Evolutionary conservation across 2,329 filamentous ascomycete genomes (phyloP).

Genomic region (Aspergillus novofumigatus): DNA sequence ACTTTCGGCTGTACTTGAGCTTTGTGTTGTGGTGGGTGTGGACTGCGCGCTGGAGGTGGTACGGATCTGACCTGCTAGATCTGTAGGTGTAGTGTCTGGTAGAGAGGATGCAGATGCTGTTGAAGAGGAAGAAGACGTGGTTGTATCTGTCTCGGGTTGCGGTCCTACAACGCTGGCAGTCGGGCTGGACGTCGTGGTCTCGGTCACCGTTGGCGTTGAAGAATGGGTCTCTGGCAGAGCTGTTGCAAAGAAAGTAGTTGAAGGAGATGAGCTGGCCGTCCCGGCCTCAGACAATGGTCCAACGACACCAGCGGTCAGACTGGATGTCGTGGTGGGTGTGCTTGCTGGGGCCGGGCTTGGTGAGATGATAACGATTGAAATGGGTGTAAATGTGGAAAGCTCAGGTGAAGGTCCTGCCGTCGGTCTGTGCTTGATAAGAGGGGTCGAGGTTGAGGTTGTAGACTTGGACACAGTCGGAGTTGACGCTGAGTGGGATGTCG

Average conservation of each 20-base stretch:
- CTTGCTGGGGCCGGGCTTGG: neutral
- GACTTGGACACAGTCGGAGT: neutral
- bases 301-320: neutral
- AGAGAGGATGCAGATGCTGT: neutral
- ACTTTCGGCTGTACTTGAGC: neutral
- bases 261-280: neutral
- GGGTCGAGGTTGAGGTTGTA: neutral
- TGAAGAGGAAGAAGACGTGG: neutral
- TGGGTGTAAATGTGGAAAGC: neutral
- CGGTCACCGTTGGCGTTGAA: neutral
- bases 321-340: neutral
- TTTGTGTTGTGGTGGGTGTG: neutral
- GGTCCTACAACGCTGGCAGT: neutral
- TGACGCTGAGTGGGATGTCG: neutral
- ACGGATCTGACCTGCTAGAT: neutral
- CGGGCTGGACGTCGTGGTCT: neutral
- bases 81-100: neutral
- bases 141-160: neutral
- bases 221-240: neutral
- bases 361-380: neutral
- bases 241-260: neutral
- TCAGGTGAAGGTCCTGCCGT: neutral
- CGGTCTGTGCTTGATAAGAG: neutral
- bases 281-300: neutral
- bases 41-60: neutral